phyloP scores from a whole-genome alignment of 306 rosid genomes.

The Ormosia emarginata region DNA sequence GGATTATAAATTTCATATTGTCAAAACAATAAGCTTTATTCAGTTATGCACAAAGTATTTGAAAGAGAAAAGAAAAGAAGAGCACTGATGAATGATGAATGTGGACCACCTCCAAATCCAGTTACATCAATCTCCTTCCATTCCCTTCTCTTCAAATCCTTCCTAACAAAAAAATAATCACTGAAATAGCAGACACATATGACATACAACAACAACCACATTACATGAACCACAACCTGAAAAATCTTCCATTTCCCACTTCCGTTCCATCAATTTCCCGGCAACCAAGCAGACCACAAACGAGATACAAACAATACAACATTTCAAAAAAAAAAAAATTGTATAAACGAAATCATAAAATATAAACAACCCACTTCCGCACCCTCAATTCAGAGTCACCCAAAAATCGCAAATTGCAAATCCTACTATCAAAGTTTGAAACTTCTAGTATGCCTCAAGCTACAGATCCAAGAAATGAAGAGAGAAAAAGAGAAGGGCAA shows the following conservation, averaged over 20 bases:
- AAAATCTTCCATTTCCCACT: neutral
- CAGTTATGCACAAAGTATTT: neutral
- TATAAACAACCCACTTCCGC: conserved; percentile 5
- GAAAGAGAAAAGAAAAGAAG: neutral
- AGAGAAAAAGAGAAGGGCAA: conserved; percentile 3
- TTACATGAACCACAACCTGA: neutral
- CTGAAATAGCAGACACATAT: neutral
- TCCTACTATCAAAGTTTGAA: neutral
- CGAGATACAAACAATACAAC: neutral
- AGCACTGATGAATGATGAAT: neutral
- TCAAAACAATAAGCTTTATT: neutral
- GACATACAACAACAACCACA: neutral
- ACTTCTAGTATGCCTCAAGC: conserved; percentile 16
- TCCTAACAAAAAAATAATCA: neutral
- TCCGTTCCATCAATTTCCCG: neutral
- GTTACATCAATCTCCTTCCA: neutral
- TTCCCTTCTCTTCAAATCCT: neutral
- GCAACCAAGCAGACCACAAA: neutral
- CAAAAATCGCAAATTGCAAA: neutral
- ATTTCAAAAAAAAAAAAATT: neutral
- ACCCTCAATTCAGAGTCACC: neutral
- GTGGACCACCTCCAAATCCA: too few species aligned
- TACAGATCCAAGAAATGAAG: neutral
- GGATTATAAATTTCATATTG: neutral
- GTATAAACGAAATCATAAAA: neutral